phyloP scores from a whole-genome alignment of 345 rosid species.

The Conringia planisiliqua region DNA sequence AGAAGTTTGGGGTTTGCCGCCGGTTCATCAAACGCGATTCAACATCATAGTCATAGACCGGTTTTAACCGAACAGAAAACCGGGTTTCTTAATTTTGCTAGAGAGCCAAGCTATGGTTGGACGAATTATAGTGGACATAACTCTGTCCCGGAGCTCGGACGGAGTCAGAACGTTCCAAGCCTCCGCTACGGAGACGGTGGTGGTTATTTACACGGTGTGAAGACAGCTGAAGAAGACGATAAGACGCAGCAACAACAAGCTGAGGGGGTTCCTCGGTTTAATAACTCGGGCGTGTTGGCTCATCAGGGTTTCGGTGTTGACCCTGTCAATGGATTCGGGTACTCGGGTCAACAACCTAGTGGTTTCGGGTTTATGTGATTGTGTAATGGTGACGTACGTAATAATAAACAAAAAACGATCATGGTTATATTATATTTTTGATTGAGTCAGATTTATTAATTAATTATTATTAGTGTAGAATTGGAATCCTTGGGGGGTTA shows the following conservation, averaged over 20 bases:
- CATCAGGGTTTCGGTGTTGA: constrained; percentile 24
- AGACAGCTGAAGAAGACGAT: constrained; percentile 58
- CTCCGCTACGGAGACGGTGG: constrained; percentile 31
- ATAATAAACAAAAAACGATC: background rate
- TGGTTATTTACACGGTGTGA: constrained; percentile 27
- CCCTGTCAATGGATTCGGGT: constrained; percentile 30
- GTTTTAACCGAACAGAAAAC: constrained; percentile 40
- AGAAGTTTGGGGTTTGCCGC: constrained; percentile 34
- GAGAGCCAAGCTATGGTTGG: constrained; percentile 59
- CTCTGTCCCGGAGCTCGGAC: constrained; percentile 39
- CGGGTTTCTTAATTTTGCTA: constrained; percentile 28
- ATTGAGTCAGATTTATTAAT: constrained; percentile 4
- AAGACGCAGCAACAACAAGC: constrained; percentile 36
- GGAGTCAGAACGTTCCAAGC: constrained; percentile 31
- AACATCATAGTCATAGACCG: constrained; percentile 38
- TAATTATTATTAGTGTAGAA: background rate
- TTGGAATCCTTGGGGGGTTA: background rate
- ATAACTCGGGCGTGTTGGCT: constrained; percentile 17
- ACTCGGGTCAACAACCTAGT: constrained; percentile 32
- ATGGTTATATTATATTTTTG: background rate
- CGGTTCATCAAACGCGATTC: constrained; percentile 34
- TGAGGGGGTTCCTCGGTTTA: constrained; percentile 25
- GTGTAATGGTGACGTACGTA: constrained; percentile 14
- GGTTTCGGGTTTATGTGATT: constrained; percentile 35
- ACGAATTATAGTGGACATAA: constrained; percentile 44